Evolutionary conservation across 768 basidiomycete species (phyloP).

Genomic region (Mycena floridula): DNA sequence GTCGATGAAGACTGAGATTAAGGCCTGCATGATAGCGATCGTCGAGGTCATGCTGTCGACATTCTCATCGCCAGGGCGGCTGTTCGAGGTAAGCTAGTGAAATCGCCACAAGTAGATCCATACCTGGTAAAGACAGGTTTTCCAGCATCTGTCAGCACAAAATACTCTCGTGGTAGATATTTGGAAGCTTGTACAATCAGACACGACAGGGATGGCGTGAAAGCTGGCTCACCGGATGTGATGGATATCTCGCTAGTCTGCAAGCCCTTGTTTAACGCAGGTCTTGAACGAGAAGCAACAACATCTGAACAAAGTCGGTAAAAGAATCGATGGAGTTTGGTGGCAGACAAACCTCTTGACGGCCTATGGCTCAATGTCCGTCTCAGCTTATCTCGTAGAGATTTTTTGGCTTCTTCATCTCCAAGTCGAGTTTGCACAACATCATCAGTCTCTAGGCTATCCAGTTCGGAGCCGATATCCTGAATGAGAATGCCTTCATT

Average conservation of each 20-base stretch:
- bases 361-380: slow-evolving; percentile 53
- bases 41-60: slow-evolving; percentile 66
- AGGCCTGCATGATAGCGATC: slow-evolving; percentile 90
- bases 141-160: slow-evolving; percentile 90
- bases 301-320: neutral
- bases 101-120: slow-evolving; percentile 11
- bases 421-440: slow-evolving; percentile 31
- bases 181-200: slow-evolving; percentile 31
- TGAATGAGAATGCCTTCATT: slow-evolving; percentile 66
- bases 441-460: slow-evolving; percentile 48
- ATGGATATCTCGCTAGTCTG: slow-evolving; percentile 35
- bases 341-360: slow-evolving; percentile 12
- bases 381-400: slow-evolving; percentile 65
- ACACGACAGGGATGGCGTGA: no score
- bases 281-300: slow-evolving; percentile 13
- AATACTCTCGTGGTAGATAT: slow-evolving; percentile 72
- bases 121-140: slow-evolving; percentile 96
- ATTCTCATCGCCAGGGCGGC: slow-evolving; percentile 49
- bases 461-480: slow-evolving; percentile 61
- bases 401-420: slow-evolving; percentile 58
- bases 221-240: slow-evolving; percentile 26
- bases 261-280: slow-evolving; percentile 22
- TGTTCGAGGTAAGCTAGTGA: slow-evolving; percentile 14
- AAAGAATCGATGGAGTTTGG: no score
- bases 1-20: slow-evolving; percentile 93